These are phyloP conservation scores for Tephrocybe rancida DNA, from an alignment of 768 basidiomycete genomes.

Conservation along the genomic window DNA sequence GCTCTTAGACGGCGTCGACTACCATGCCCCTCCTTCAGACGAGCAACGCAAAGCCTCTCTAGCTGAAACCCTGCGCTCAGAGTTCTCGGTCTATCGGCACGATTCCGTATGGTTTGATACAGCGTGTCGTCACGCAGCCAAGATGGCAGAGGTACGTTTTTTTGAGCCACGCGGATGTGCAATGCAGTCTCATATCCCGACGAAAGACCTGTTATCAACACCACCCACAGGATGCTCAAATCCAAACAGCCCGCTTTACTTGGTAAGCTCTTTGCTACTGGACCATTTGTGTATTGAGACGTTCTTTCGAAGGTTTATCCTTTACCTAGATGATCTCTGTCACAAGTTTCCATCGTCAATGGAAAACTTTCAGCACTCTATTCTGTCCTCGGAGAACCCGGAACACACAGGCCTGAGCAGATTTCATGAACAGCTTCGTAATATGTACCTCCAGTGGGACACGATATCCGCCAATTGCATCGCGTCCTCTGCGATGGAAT, in stretches of 20 bases:
- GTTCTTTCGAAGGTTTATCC: not conserved
- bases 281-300: not conserved
- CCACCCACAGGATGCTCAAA: not conserved
- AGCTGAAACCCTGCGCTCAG: not conserved
- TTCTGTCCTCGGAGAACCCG: not conserved
- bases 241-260: not conserved
- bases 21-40: not conserved
- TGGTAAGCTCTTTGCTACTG: not conserved
- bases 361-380: constrained; percentile 1
- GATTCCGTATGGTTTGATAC: not conserved
- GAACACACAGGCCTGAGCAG: not conserved
- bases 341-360: not conserved
- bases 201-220: not conserved
- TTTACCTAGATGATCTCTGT: constrained; percentile 1
- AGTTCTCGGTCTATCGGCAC: not conserved
- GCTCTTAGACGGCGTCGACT: not conserved
- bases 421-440: not conserved
- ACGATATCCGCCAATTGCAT: not conserved
- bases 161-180: not conserved
- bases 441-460: not conserved
- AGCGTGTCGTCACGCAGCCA: not conserved
- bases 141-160: constrained; percentile 1
- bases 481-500: constrained; percentile 1
- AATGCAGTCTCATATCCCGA: not conserved
- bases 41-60: not conserved